Evolutionary conservation across 2,329 filamentous ascomycete genomes (phyloP), one percentile per base, ranked within the genome.

Genomic region (Chrysoporthe austroafricana): DNA sequence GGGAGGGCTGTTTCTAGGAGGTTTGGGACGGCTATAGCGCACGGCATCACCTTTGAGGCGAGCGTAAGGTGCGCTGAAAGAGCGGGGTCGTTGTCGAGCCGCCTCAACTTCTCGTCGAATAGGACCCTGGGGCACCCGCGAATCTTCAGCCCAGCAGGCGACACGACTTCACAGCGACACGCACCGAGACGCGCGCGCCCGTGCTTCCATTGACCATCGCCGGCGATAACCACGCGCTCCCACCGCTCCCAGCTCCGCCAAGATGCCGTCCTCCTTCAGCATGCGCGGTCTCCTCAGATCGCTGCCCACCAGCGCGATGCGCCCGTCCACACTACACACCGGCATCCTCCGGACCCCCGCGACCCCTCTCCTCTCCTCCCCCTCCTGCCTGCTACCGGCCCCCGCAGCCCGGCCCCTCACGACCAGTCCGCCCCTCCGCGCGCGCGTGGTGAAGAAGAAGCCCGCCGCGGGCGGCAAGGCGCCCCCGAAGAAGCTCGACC

Each of bases 391-490:
- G 13, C 52, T 3, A n/a, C 52, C 26, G 32, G 3, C 52, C 2
- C 14, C 52, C 14, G 57, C 62, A 39, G 26, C 61, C 44, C 50
- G 64, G 5, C n/a, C 66, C 56, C 50, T 70, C 62, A 64, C 61
- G 34, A 69, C 69, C n/a, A 66, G 62, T 9, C 6, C 16, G 4
- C 16, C 57, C 18, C 14, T 39, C 50, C 44, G 21, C 26, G 62
- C 57, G 77, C 79, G 54, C 80, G 84, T 83, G 21, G 86, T 95
- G 62, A 83, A 78, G 62, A 75, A 75, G 62, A 72, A 62, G 48
- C 43, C 18, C 58, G 44, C 4, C 42, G 54, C 61, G 14, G 70
- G 56, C 26, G 57, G 63, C 60, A 69, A 66, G 59, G 50, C 60
- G 43, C 34, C 50, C 3, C 58, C 54, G 14, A 42, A 64, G 43